A percentile compares a stretch with the other conserved stretches of the same genome.
phyloP scores from a whole-genome alignment of 352 stramenopile species.

The Globisporangium cederbergense region DNA sequence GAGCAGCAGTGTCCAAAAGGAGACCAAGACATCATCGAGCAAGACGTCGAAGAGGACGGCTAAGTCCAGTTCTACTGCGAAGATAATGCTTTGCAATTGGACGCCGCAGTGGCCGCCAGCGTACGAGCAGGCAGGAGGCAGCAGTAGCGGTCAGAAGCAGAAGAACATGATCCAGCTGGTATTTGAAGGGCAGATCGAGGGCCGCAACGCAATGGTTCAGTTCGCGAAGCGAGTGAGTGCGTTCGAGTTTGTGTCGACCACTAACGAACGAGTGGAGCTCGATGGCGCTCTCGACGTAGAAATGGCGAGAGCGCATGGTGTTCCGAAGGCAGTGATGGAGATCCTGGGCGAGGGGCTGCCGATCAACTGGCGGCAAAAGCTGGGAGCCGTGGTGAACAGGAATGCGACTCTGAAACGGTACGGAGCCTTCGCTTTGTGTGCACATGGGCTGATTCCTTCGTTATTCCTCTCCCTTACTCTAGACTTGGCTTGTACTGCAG shows the following conservation, averaged over 20 bases:
- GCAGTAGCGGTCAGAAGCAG: background rate
- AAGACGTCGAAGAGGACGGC: background rate
- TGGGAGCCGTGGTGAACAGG: slow-evolving; percentile 11
- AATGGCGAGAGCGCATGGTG: slow-evolving; percentile 22
- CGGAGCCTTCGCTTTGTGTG: background rate
- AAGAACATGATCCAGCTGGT: slow-evolving; percentile 27
- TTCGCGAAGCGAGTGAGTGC: slow-evolving; percentile 40
- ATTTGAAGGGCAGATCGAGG: slow-evolving; percentile 32
- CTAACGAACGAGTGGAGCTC: slow-evolving; percentile 38
- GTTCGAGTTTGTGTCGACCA: slow-evolving; percentile 38
- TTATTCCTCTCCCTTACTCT: background rate
- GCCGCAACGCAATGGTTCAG: slow-evolving; percentile 22
- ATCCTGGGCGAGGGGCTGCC: slow-evolving; percentile 57
- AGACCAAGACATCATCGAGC: background rate
- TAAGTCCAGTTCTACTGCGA: background rate
- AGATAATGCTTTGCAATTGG: slow-evolving; percentile 26
- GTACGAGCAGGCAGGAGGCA: slow-evolving; percentile 1
- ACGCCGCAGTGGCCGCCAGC: slow-evolving; percentile 27
- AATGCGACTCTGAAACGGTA: slow-evolving; percentile 9
- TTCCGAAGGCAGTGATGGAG: slow-evolving; percentile 41
- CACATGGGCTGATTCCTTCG: no score
- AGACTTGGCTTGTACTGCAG: background rate
- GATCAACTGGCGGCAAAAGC: slow-evolving; percentile 29
- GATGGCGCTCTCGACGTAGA: slow-evolving; percentile 40
- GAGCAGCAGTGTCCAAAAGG: no score